Evolutionary conservation across 345 rosid species (phyloP).

Genomic region (Gossypium raimondii): DNA sequence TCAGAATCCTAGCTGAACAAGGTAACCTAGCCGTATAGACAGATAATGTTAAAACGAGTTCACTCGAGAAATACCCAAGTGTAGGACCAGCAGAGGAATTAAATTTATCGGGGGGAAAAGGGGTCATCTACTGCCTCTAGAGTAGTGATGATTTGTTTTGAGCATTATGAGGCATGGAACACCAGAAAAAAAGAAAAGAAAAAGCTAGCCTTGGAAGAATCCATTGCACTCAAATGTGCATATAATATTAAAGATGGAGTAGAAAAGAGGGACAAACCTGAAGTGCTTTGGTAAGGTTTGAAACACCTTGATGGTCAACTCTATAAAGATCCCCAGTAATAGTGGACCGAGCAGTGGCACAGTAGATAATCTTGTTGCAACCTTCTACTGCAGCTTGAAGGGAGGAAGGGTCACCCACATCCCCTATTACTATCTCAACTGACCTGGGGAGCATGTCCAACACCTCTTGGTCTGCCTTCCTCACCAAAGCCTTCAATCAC

Average conservation of each 20-base stretch:
- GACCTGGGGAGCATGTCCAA: constrained; percentile 83
- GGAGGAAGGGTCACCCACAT: constrained; percentile 79
- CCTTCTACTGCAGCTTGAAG: constrained; percentile 69
- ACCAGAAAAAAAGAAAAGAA: not conserved
- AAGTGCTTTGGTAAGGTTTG: constrained; percentile 80
- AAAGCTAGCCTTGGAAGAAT: not conserved
- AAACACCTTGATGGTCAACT: constrained; percentile 90
- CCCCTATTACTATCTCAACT: constrained; percentile 75
- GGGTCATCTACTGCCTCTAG: not conserved
- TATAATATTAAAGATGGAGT: not conserved
- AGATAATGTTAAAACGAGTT: not conserved
- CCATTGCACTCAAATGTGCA: not conserved
- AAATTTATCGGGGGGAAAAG: not conserved
- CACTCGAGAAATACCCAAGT: not conserved
- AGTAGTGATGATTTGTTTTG: not conserved
- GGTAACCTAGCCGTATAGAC: not conserved
- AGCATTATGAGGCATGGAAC: not conserved
- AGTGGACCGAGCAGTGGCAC: constrained; percentile 92
- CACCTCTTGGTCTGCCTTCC: constrained; percentile 65
- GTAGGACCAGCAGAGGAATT: not conserved
- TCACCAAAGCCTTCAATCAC: constrained; percentile 56
- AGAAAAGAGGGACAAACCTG: constrained; percentile 35
- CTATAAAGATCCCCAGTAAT: constrained; percentile 82
- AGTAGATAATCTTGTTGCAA: constrained; percentile 84
- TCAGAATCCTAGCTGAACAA: not conserved